These are phyloP conservation scores for Cucumis melo DNA, from an alignment of 306 rosid species.

Conservation along the genomic window DNA sequence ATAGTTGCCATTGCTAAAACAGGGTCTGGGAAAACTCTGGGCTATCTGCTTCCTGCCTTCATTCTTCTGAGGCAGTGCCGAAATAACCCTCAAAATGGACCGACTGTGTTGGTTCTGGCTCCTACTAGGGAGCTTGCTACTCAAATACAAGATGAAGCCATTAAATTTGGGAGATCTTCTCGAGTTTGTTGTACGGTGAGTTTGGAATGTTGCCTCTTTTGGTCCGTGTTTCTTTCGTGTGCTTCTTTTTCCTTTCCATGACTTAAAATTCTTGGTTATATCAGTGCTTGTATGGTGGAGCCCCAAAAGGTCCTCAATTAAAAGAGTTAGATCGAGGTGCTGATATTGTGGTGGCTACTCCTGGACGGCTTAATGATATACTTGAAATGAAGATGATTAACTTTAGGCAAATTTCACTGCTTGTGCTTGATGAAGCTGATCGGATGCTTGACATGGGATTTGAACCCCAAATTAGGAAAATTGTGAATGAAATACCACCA, in stretches of 20 bases:
- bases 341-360: conserved; percentile 97
- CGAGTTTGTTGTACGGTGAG: conserved; percentile 87
- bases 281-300: conserved; percentile 98
- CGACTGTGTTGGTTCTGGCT: conserved; percentile 91
- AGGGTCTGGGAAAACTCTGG: conserved; percentile 96
- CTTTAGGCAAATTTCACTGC: conserved; percentile 84
- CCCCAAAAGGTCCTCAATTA: conserved; percentile 77
- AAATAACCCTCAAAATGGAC: conserved; percentile 73
- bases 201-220: neutral
- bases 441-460: conserved; percentile 99
- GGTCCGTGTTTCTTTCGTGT: too few relatives aligned
- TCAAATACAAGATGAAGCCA: conserved; percentile 84
- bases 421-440: conserved; percentile 99
- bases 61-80: conserved; percentile 67
- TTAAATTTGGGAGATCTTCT: conserved; percentile 82
- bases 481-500: conserved; percentile 94
- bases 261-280: conserved; percentile 11
- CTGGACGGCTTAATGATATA: conserved; percentile 95
- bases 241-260: neutral
- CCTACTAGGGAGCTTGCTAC: conserved; percentile 99
- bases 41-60: conserved; percentile 89
- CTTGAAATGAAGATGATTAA: conserved; percentile 86
- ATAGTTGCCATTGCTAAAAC: conserved; percentile 98
- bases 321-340: conserved; percentile 91
- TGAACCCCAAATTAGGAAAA: conserved; percentile 98